These are phyloP conservation scores for Arabidopsis arenosa DNA, from an alignment of 345 rosid species.

Conservation along the genomic window DNA sequence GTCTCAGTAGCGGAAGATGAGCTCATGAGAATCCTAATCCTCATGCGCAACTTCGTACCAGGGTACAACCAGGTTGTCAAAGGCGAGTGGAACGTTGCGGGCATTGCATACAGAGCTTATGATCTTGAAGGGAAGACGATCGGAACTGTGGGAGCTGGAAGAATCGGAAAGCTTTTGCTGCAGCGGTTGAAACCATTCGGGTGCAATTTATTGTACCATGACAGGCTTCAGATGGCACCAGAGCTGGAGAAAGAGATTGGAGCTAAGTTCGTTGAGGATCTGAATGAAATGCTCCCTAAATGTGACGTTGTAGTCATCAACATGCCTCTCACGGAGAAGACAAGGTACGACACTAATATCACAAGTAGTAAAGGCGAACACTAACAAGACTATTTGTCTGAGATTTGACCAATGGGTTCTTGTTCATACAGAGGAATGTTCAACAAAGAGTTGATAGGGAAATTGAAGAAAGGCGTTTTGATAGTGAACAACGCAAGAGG, in stretches of 20 bases:
- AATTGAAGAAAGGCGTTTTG: conserved; percentile 86
- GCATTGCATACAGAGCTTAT: conserved; percentile 80
- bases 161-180: conserved; percentile 86
- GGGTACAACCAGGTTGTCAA: conserved; percentile 78
- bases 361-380: neutral
- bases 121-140: conserved; percentile 97
- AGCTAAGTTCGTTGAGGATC: conserved; percentile 79
- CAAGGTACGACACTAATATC: conserved; percentile 49
- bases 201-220: conserved; percentile 87
- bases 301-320: conserved; percentile 88
- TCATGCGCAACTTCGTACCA: conserved; percentile 86
- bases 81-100: conserved; percentile 97
- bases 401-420: conserved; percentile 1
- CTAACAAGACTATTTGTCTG: neutral
- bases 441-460: conserved; percentile 73
- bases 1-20: conserved; percentile 97
- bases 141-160: conserved; percentile 91
- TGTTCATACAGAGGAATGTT: conserved; percentile 68
- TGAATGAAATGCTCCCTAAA: conserved; percentile 80
- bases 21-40: conserved; percentile 93
- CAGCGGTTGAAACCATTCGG: conserved; percentile 91
- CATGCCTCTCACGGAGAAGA: conserved; percentile 88
- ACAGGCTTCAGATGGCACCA: conserved; percentile 75
- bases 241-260: conserved; percentile 73
- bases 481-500: conserved; percentile 97